Conservation (phyloP, 2,329 filamentous ascomycete species). For the Arthrobotrys pseudoclavata region DNA sequence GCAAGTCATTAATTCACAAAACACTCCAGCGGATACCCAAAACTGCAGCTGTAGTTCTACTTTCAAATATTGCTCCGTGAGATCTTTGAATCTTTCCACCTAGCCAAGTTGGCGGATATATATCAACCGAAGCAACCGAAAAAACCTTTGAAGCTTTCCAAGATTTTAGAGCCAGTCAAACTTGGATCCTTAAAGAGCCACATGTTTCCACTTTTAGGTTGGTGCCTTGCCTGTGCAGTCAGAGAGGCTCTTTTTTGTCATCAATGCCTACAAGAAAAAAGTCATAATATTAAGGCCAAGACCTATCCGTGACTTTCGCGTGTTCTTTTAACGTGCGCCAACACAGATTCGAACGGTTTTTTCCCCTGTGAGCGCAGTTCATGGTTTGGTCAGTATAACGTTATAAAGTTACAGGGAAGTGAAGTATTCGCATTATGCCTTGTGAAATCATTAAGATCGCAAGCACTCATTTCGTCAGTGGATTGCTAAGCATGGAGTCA, state of each 20-base stretch:
- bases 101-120: not conserved
- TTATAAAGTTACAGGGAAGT: slow-evolving; percentile 45
- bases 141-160: not conserved
- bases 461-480: slow-evolving; percentile 2
- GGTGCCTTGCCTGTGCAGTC: slow-evolving; percentile 32
- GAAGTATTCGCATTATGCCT: slow-evolving; percentile 38
- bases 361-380: not conserved
- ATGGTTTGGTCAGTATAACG: slow-evolving; percentile 41
- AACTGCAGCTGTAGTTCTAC: slow-evolving; percentile 7
- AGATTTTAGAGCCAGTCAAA: not conserved
- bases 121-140: not conserved
- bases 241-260: slow-evolving; percentile 44
- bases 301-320: not conserved
- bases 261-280: slow-evolving; percentile 23
- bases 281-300: slow-evolving; percentile 41
- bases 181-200: slow-evolving; percentile 30
- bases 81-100: not conserved
- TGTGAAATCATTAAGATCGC: slow-evolving; percentile 9
- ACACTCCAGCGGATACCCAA: not conserved
- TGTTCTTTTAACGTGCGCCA: slow-evolving; percentile 35
- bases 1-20: slow-evolving; percentile 1
- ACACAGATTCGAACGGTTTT: slow-evolving; percentile 43
- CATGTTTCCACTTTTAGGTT: slow-evolving; percentile 35
- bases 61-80: not conserved
- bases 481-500: slow-evolving; percentile 14